Evolutionary conservation across 1,139 yeast species (phyloP), one percentile per base, ranked within the genome.

Genomic region (Hemisphaericaspora subhashii): DNA sequence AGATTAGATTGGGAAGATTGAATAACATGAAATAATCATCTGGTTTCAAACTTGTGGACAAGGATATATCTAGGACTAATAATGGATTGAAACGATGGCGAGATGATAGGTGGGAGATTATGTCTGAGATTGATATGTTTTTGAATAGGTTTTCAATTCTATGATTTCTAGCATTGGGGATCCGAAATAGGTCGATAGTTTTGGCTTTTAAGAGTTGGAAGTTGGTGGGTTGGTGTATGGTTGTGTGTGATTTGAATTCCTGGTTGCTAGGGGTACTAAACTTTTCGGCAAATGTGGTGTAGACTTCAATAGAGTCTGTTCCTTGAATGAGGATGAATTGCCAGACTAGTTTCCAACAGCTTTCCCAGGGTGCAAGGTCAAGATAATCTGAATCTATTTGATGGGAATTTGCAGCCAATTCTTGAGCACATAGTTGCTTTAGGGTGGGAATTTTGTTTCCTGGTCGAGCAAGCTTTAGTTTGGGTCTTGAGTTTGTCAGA

Each of bases 341-440:
- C 77, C 77, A 71, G 2, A 71, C 66, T 20, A 46, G 31, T 22
- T 39, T 48, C 60, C 72, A 59, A 40, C 66, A 55, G 3, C 54
- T 39, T 11, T 15, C 14, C 61, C 62, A 57, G 1, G 72, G 55
- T 1, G 63, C 58, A 16, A 46, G 39, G 9, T 53, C 54, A 16
- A 70, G 46, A 41, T 56, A 50, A 0, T 44, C 36, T 1, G 50
- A 34, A 18, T 53, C 58, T 5, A 70, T 31, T 3, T 43, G 44
- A 4, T 52, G 49, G 0, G 59, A 54, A 34, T 66, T 58, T 10
- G 41, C 43, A 1, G 74, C 72, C 17, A 70, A 40, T 12, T 46
- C 41, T 11, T 50, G 50, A 1, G 68, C 64, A 43, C 74, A 67
- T 5, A 61, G 28, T 27, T 47, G 44, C 32, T 54, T 55, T 13